These are phyloP conservation scores for Aspergillus carlsbadensis DNA, from an alignment of 495 filamentous ascomycete genomes.

Conservation along the genomic window DNA sequence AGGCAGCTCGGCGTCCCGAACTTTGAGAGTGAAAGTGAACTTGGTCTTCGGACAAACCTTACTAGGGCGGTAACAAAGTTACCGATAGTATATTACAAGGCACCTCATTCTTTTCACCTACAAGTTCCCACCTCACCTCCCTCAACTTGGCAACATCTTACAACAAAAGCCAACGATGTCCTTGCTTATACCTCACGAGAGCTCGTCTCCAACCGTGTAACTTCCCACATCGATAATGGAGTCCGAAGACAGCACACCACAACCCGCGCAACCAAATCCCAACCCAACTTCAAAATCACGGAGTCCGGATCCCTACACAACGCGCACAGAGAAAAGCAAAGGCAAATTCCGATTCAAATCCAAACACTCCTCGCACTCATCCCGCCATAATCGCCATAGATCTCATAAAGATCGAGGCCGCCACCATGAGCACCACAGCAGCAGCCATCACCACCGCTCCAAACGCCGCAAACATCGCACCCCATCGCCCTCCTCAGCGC, in stretches of 20 bases:
- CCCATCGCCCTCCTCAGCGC: slow-evolving; percentile 9
- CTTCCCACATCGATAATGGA: not conserved
- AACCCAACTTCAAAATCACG: not conserved
- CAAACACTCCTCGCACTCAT: slow-evolving; percentile 11
- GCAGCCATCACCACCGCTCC: not conserved
- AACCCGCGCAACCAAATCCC: not conserved
- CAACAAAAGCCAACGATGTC: not conserved
- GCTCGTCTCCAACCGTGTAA: too few relatives aligned
- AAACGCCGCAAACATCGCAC: slow-evolving; percentile 17
- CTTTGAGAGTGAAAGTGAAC: too few relatives aligned
- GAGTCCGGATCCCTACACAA: slow-evolving; percentile 8
- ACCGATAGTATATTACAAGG: too few relatives aligned
- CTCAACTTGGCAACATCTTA: too few relatives aligned
- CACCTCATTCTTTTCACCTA: too few relatives aligned
- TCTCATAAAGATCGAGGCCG: slow-evolving; percentile 21
- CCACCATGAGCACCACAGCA: not conserved
- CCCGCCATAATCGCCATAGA: slow-evolving; percentile 27
- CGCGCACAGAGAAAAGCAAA: slow-evolving; percentile 21
- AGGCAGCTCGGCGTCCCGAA: too few relatives aligned
- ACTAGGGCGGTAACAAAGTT: too few relatives aligned
- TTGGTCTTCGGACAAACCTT: too few relatives aligned
- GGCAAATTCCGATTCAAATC: slow-evolving; percentile 60
- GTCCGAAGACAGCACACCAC: not conserved
- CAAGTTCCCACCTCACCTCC: too few relatives aligned
- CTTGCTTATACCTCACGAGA: not conserved